Percentiles rank a stretch among this genome's conserved stretches.
Evolutionary conservation across 2,329 filamentous ascomycete genomes (phyloP).

Genomic region (Fusarium torreyae): DNA sequence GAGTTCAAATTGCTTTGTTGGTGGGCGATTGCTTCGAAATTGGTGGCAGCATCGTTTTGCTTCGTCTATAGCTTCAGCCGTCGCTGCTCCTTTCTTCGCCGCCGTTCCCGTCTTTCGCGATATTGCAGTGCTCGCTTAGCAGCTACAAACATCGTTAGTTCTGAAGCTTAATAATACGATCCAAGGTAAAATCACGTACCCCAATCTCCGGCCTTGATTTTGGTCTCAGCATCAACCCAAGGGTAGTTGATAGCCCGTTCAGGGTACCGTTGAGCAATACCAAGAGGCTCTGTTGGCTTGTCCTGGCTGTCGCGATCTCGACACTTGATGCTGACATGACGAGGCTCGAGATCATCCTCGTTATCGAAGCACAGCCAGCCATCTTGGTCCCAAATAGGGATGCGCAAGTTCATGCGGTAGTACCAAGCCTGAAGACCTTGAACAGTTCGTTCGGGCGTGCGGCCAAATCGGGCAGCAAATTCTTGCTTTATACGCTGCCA

Average conservation of each 20-base stretch:
- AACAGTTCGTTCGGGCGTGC: conserved; percentile 56
- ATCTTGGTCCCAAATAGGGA: conserved; percentile 59
- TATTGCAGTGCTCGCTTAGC: conserved; percentile 56
- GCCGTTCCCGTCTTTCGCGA: conserved; percentile 56
- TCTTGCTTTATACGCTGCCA: conserved; percentile 60
- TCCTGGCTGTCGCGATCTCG: conserved; percentile 57
- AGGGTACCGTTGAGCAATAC: conserved; percentile 62
- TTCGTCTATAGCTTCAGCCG: conserved; percentile 54
- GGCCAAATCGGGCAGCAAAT: conserved; percentile 58
- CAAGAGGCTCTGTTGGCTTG: conserved; percentile 56
- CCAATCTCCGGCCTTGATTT: conserved; percentile 57
- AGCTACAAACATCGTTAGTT: conserved; percentile 50
- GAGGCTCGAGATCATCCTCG: conserved; percentile 57
- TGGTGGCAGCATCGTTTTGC: conserved; percentile 25
- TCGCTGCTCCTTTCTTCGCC: conserved; percentile 57
- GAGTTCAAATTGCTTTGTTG: conserved; percentile 2
- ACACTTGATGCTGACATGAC: conserved; percentile 58
- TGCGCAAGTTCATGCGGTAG: conserved; percentile 61
- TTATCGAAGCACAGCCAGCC: conserved; percentile 59
- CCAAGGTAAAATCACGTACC: conserved; percentile 54
- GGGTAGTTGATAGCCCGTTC: conserved; percentile 62
- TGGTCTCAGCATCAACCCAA: conserved; percentile 61
- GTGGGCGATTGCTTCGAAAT: not conserved
- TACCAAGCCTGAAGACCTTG: conserved; percentile 62
- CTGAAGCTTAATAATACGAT: not conserved